phyloP scores from a whole-genome alignment of 2,329 filamentous ascomycete species.

The Basipetospora sp. region DNA sequence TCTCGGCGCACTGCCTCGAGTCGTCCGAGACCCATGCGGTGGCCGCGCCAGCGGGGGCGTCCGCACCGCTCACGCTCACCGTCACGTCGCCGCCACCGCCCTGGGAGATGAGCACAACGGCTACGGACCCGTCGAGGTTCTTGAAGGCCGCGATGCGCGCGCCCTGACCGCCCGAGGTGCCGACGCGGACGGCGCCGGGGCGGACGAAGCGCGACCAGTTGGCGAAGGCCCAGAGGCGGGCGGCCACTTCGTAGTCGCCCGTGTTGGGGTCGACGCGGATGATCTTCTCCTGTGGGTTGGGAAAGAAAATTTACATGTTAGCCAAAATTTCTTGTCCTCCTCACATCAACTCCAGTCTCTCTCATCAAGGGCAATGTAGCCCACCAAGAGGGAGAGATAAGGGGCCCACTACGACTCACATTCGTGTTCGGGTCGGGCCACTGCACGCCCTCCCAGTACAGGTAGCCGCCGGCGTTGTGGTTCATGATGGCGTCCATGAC shows the following conservation, averaged over 20 bases:
- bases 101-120: conserved; percentile 20
- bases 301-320: background rate
- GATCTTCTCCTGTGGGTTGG: conserved; percentile 11
- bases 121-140: conserved; percentile 23
- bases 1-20: conserved; percentile 12
- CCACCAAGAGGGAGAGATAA: background rate
- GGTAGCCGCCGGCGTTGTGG: conserved; percentile 33
- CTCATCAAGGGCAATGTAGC: background rate
- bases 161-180: conserved; percentile 14
- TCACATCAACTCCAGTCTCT: background rate
- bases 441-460: conserved; percentile 38
- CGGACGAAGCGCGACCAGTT: conserved; percentile 24
- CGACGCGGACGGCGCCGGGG: conserved; percentile 21
- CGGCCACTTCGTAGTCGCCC: conserved; percentile 17
- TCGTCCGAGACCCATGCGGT: conserved; percentile 16
- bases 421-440: conserved; percentile 7
- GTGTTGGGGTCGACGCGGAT: conserved; percentile 19
- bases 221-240: conserved; percentile 26
- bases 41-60: conserved; percentile 7
- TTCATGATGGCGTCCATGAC: conserved; percentile 34
- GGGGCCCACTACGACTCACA: background rate
- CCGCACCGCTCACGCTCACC: conserved; percentile 2
- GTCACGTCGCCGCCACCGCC: conserved; percentile 6
- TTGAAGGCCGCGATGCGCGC: conserved; percentile 21
- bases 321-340: background rate